Evolutionary conservation across 2,329 filamentous ascomycete genomes (phyloP), one percentile per base, ranked within the genome.

Genomic region (Lecanicillium sp.): DNA sequence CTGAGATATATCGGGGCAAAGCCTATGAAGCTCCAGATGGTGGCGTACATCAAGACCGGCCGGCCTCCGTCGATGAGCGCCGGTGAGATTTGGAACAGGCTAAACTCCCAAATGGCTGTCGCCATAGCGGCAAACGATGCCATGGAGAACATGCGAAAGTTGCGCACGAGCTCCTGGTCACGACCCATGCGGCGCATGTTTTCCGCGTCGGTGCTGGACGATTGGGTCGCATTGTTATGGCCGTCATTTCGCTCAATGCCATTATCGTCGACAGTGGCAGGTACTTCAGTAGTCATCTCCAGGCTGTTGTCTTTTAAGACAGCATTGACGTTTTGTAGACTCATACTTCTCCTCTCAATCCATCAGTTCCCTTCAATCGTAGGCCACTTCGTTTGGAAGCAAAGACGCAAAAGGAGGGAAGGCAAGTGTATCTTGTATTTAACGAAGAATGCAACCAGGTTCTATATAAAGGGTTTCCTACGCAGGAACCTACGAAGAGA

Each of bases 1-100:
- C 44, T 46, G 11, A 46, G 36, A 29, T 41, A 39, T 2, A 44
- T 34, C n/a, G 44, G 44, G 12, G 33, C 12, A 25, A 37, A 44
- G 33, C 44, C 38, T 7, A 44, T 7, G 18, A 38, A 38, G 27
- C 31, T 30, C 40, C 40, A 42, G 14, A 42, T 28, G 13, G 29
- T 35, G 33, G 31, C 15, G 15, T 37, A 45, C 14, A 43, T 29
- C 40, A 45, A 28, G 27, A 12, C 30, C 2, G 43, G 43, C n/a
- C 33, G 29, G 5, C 43, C 43, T n/a, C 43, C 43, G 19, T 45
- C 32, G 13, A 22, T 36, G 20, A 42, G 28, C 8, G 34, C 40
- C n/a, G 36, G 40, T 3, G 40, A 38, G 28, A 42, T 33, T 35
- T 34, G 29, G 15, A 42, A 42, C 3, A 35, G 27, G 12, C 29